phyloP scores from a whole-genome alignment of 78 protist species.

The Dictyostelium discoideum region DNA sequence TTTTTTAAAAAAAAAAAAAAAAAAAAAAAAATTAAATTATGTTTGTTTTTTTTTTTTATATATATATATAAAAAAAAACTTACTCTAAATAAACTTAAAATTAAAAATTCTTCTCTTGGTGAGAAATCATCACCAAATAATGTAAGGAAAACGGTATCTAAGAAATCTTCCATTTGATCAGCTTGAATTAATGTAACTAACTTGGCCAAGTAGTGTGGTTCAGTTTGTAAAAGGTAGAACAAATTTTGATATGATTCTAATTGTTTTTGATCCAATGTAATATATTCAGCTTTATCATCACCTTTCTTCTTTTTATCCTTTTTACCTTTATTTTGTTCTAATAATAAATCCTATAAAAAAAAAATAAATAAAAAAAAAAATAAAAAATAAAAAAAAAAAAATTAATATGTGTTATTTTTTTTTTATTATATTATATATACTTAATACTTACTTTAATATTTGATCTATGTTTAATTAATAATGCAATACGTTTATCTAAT shows the following conservation, averaged over 20 bases:
- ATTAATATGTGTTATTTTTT: neutral
- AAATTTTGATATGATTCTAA: constrained; percentile 79
- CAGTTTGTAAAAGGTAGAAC: constrained; percentile 89
- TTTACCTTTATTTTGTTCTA: constrained; percentile 12
- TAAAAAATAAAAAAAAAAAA: neutral
- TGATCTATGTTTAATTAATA: constrained; percentile 86
- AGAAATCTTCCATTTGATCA: constrained; percentile 84
- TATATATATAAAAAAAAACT: neutral
- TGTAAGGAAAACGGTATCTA: constrained; percentile 89
- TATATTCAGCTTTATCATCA: constrained; percentile 12
- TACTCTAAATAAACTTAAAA: constrained; percentile 82
- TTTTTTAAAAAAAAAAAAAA: neutral
- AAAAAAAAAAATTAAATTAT: constrained; percentile 42
- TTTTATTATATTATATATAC: neutral
- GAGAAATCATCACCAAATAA: constrained; percentile 92
- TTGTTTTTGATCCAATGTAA: constrained; percentile 72
- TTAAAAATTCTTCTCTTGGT: constrained; percentile 90
- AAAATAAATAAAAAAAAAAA: neutral
- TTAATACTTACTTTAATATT: constrained; percentile 47
- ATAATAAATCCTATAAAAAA: constrained; percentile 26
- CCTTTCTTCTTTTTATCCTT: constrained; percentile 35
- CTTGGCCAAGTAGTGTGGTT: constrained; percentile 88
- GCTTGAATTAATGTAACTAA: constrained; percentile 65
- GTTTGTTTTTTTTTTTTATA: neutral
- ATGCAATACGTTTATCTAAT: constrained; percentile 85